Conservation (phyloP, 768 basidiomycete species). For the Leccinum uliginosum region DNA sequence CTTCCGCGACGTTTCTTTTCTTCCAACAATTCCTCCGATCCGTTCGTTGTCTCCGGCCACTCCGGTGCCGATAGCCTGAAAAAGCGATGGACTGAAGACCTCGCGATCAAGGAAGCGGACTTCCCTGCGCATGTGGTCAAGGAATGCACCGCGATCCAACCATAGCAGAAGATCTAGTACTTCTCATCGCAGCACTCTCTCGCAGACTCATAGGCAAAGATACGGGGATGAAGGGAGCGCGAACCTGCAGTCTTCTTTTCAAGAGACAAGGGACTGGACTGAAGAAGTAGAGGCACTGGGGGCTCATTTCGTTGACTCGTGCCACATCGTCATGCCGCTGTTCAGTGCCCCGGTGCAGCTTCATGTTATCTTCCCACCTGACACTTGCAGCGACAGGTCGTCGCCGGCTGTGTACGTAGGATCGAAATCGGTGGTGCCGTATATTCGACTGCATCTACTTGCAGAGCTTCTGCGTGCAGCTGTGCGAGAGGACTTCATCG, state of each 20-base stretch:
- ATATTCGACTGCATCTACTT: conserved; percentile 81
- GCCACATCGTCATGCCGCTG: conserved; percentile 55
- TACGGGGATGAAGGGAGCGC: conserved; percentile 35
- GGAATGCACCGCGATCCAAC: conserved; percentile 38
- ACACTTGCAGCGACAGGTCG: conserved; percentile 39
- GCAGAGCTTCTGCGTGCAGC: conserved; percentile 57
- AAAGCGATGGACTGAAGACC: conserved; percentile 75
- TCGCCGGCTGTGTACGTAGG: conserved; percentile 71
- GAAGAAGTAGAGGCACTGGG: conserved; percentile 56
- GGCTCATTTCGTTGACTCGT: conserved; percentile 42
- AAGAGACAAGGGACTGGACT: conserved; percentile 11
- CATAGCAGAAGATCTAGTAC: conserved; percentile 46
- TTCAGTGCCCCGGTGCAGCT: conserved; percentile 63
- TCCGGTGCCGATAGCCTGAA: conserved; percentile 60
- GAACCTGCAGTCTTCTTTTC: conserved; percentile 11
- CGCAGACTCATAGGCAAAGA: conserved; percentile 48
- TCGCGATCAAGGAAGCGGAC: conserved; percentile 78
- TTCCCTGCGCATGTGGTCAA: conserved; percentile 73
- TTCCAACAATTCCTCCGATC: conserved; percentile 56
- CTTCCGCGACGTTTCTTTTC: conserved; percentile 72
- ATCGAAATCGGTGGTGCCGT: conserved; percentile 65
- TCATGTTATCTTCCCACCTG: conserved; percentile 54
- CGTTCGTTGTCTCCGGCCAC: conserved; percentile 65
- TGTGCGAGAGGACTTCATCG: conserved; percentile 50
- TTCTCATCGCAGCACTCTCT: conserved; percentile 54